Base-by-base conservation (phyloP, 768 basidiomycete genomes). In the Goffeauzyma gilvescens region DNA sequence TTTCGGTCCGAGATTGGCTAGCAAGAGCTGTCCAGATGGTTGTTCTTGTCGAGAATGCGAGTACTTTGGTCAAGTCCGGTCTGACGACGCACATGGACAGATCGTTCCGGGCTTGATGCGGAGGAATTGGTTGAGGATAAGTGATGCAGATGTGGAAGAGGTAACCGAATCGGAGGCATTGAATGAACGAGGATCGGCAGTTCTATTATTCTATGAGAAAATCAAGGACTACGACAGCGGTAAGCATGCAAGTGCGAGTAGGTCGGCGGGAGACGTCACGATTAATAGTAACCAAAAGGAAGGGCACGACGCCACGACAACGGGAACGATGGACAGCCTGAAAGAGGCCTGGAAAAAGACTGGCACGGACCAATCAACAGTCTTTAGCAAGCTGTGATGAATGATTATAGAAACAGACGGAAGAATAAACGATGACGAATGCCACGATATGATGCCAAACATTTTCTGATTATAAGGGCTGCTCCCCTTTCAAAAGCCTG, bases 151-250 rank as follows among this genome's bases (percentile, higher is more conserved):
- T 31, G 57, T 63, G 51, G 67, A 6, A 40, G 65, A 42, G 57
- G 62, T 42, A 64, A 72, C 55, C 50, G 69, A 36, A 59, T 76
- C n/a, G 72, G 77, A 13, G 69, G 71, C 20, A 68, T 53, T 61
- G 42, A 57, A 50, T 38, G 53, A 78, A 40, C 68, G 72, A 15
- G 81, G 75, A 48, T 71, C 69, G 14, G 57, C 60, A 2, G 90
- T 95, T 63, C 83, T 98, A 81, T 70, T 95, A 28, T 96, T 84
- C 57, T 98, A 96, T 54, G 90, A 98, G 68, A 72, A 76, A 33
- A 68, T 78, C 23, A 62, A 49, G 21, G 56, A 55, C 34, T 53
- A 30, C 14, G 44, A 46, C 7, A 48, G 66, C 24, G 65, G 66
- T 7, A 37, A 32, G 25, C 41, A 28, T 17, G 26, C 20, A 22